Evolutionary conservation across 176 grass and related monocot species (phyloP).

Genomic region (Hordeum marinum): DNA sequence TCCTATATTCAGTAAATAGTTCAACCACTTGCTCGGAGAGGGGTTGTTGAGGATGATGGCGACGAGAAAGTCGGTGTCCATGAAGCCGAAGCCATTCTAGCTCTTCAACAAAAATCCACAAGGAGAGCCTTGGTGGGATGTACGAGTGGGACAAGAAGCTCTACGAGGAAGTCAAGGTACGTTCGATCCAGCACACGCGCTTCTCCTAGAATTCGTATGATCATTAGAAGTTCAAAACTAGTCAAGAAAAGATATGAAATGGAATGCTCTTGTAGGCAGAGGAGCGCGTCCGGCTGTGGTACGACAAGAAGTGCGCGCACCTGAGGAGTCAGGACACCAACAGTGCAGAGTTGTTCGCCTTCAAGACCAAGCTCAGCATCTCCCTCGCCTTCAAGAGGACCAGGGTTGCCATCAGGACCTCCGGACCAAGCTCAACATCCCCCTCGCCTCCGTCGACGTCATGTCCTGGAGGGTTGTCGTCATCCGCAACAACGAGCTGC

Average conservation of each 20-base stretch:
- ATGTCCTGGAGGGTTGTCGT: conserved; percentile 54
- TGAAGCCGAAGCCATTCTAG: conserved; percentile 45
- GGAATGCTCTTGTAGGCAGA: conserved; percentile 29
- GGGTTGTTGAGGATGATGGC: no score
- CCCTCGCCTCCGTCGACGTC: conserved; percentile 53
- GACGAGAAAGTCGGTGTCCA: no score
- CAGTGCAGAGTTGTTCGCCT: conserved; percentile 44
- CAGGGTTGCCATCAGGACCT: conserved; percentile 64
- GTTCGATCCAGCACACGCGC: neutral
- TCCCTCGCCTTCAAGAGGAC: conserved; percentile 47
- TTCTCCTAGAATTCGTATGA: neutral
- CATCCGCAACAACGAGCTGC: conserved; percentile 64
- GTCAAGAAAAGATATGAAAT: neutral
- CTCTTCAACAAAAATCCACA: conserved; percentile 75
- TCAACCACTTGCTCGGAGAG: no score
- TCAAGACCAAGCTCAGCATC: conserved; percentile 45
- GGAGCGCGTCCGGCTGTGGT: conserved; percentile 51
- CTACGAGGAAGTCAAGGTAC: conserved; percentile 84
- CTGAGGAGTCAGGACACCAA: conserved; percentile 66
- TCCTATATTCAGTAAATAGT: neutral
- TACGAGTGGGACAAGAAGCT: conserved; percentile 89
- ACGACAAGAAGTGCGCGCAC: conserved; percentile 74
- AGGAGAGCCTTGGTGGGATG: conserved; percentile 67
- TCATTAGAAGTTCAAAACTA: neutral
- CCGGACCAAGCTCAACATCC: conserved; percentile 59